phyloP scores from a whole-genome alignment of 805 yeast genomes.

The Candida khao-thaluensis region DNA sequence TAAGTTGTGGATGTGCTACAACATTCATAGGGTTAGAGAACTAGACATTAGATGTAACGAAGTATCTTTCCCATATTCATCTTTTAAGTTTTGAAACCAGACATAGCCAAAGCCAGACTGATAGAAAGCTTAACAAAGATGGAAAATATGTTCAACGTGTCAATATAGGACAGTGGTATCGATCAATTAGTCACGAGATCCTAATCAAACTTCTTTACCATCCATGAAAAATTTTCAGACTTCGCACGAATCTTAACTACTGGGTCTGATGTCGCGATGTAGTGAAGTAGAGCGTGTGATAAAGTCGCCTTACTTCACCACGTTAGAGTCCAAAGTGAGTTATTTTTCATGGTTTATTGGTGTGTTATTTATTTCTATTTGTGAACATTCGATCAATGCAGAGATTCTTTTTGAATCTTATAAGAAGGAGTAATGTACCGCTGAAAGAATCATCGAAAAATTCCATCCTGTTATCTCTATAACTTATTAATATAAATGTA shows the following conservation, averaged over 20 bases:
- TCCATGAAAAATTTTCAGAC: conserved; percentile 11
- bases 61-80: conserved; percentile 78
- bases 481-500: too few species aligned
- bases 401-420: too few species aligned
- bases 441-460: too few species aligned
- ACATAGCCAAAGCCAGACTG: conserved; percentile 10
- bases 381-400: too few species aligned
- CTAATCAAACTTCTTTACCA: conserved; percentile 13
- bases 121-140: conserved; percentile 46
- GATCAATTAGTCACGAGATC: conserved; percentile 22
- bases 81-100: conserved; percentile 38
- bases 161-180: conserved; percentile 67
- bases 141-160: conserved; percentile 80
- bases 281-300: too few species aligned
- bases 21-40: conserved; percentile 51
- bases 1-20: conserved; percentile 68
- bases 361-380: too few species aligned
- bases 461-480: too few species aligned
- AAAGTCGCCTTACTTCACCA: too few species aligned
- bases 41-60: conserved; percentile 50
- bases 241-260: background rate
- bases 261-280: too few species aligned
- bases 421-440: too few species aligned
- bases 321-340: too few species aligned
- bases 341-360: too few species aligned